Evolutionary conservation across 257 asterid species (phyloP).

Genomic region (Solanum bukasovii): DNA sequence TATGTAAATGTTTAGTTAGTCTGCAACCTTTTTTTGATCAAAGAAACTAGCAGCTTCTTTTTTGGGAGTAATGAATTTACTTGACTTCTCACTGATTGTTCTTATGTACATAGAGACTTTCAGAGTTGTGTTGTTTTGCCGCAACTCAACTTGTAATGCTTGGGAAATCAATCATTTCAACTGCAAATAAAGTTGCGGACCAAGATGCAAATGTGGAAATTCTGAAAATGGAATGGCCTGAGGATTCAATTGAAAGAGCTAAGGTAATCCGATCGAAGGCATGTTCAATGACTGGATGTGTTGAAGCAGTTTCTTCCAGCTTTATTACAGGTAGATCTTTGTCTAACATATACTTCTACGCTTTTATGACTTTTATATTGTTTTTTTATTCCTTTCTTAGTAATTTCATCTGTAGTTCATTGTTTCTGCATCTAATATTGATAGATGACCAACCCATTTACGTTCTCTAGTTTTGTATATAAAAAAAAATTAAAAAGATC

Average conservation of each 20-base stretch:
- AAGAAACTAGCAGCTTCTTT: background rate
- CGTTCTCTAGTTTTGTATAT: background rate
- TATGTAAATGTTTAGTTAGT: slow-evolving; percentile 24
- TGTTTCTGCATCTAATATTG: background rate
- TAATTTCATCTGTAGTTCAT: background rate
- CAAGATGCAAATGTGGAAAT: slow-evolving; percentile 48
- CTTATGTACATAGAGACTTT: slow-evolving; percentile 56
- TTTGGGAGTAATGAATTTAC: background rate
- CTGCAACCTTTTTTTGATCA: background rate
- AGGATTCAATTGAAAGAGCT: slow-evolving; percentile 82
- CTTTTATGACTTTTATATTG: background rate
- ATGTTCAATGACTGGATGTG: slow-evolving; percentile 47
- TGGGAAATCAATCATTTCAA: slow-evolving; percentile 66
- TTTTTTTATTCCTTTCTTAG: background rate
- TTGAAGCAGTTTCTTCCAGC: slow-evolving; percentile 66
- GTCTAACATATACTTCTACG: background rate
- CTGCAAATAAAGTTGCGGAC: slow-evolving; percentile 44
- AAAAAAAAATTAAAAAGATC: background rate
- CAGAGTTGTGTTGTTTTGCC: slow-evolving; percentile 93
- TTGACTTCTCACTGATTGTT: slow-evolving; percentile 8
- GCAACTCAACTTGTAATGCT: slow-evolving; percentile 75
- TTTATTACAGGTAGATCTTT: slow-evolving; percentile 61
- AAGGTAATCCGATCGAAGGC: slow-evolving; percentile 57
- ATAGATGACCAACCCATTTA: background rate
- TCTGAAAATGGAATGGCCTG: slow-evolving; percentile 71